Percentiles rank a stretch among this genome's conserved stretches.
Conservation (phyloP, 192 early-diverging fungal genomes). For the Podila epigama region DNA sequence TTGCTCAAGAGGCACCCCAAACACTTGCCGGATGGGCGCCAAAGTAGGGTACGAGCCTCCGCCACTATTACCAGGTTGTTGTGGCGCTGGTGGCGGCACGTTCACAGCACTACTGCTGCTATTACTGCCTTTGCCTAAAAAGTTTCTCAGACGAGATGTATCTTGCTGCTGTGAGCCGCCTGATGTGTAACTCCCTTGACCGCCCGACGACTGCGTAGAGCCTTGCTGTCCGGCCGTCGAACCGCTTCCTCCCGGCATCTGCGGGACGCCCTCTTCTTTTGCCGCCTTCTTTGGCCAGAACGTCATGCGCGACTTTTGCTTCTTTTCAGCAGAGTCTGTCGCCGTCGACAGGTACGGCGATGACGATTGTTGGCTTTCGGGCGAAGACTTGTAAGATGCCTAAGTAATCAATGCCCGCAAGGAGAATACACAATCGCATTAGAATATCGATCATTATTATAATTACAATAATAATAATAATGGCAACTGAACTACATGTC, state of each 20-base stretch:
- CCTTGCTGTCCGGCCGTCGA: constrained; percentile 1
- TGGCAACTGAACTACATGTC: too few species aligned
- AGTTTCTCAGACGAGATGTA: constrained; percentile 25
- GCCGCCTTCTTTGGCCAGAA: constrained; percentile 47
- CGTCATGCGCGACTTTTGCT: constrained; percentile 44
- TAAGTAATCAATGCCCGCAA: not conserved
- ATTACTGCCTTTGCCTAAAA: constrained; percentile 24
- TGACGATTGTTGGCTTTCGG: constrained; percentile 1
- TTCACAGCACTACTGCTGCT: constrained; percentile 21
- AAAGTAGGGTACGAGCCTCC: constrained; percentile 11
- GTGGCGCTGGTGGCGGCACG: constrained; percentile 1
- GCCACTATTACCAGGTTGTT: constrained; percentile 12
- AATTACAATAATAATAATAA: not conserved
- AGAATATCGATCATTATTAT: not conserved
- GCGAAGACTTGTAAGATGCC: constrained; percentile 1
- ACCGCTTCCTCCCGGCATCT: not conserved
- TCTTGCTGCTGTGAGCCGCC: constrained; percentile 4
- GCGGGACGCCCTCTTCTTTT: constrained; percentile 17
- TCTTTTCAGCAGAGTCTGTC: constrained; percentile 45
- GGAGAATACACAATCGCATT: not conserved
- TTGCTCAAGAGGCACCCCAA: constrained; percentile 87
- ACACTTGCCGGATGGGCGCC: constrained; percentile 60
- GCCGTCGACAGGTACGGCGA: constrained; percentile 11
- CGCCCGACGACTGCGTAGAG: not conserved
- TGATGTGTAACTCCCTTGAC: not conserved